Base-by-base conservation (phyloP, 1,284 basidiomycete genomes). In the Volvariella surrecta region DNA sequence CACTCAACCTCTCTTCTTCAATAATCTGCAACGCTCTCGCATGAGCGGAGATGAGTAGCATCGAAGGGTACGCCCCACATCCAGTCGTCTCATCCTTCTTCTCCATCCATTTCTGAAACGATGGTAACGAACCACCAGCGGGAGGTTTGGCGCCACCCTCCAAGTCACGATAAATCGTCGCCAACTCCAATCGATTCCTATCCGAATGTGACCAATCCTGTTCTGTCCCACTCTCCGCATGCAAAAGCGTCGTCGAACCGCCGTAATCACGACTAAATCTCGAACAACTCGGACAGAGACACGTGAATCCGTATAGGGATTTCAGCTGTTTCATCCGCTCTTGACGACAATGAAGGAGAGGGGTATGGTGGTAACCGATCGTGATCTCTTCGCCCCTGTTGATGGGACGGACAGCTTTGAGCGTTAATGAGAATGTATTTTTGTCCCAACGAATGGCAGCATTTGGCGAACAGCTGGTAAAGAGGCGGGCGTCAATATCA, bases 381-480 rank as follows among this genome's bases (percentile, higher is more conserved):
- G 68, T 71, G 49, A 73, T 66, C 51, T 73, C 68, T 35, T 68
- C 63, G 11, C 61, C 63, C 1, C 48, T 43, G 2, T 40, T 24
- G 44, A 73, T 70, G 13, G 61, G 56, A 2, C 66, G 62, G 6
- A 67, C 55, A 7, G 67, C 64, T 17, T 54, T 54, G 19, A 71
- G 59, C 8, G 58, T 49, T n/a, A 70, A 54, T 0, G 61, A 58
- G 46, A 68, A 62, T 0, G 62, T 56, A 0, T 38, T 32, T 2
- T 48, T 42, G 43, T 71, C 61, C 61, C 65, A 71, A 17, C 55
- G 51, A 62, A 60, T 68, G 11, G 52, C 46, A 2, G 67, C 64
- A 44, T 71, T 71, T 9, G 70, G 69, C 1, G 56, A 56, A 49
- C 69, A 73, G 45, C 68, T 71, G 46, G 21, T 32, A 15, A n/a